These are phyloP conservation scores for Pisolithus orientalis DNA, from an alignment of 768 basidiomycete genomes.

Conservation along the genomic window DNA sequence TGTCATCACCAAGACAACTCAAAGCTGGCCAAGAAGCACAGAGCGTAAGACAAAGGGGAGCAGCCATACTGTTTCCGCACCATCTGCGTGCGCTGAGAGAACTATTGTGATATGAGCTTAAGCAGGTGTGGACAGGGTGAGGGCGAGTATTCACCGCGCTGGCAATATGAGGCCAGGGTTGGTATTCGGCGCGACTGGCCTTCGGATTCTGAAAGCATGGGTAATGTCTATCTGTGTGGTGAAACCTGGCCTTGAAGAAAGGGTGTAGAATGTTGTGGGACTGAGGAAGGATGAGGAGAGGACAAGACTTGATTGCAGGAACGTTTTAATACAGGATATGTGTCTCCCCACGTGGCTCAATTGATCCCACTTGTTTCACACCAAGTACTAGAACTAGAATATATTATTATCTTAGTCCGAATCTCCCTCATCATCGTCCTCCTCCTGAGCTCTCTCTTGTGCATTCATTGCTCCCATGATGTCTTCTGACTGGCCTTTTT, in stretches of 20 bases:
- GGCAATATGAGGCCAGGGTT: constrained; percentile 62
- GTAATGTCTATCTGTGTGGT: neutral
- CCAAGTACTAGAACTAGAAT: neutral
- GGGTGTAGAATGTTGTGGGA: neutral
- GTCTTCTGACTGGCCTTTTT: constrained; percentile 76
- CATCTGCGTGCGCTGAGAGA: constrained; percentile 52
- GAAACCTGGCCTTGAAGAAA: neutral
- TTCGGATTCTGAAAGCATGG: constrained; percentile 34
- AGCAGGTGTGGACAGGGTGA: constrained; percentile 3
- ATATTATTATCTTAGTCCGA: constrained; percentile 17
- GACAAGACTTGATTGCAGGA: neutral
- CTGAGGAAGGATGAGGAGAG: neutral
- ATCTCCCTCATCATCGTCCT: constrained; percentile 61
- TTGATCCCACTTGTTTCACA: too few species aligned
- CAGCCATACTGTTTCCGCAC: constrained; percentile 31
- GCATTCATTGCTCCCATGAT: constrained; percentile 81
- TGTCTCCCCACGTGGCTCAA: constrained; percentile 3
- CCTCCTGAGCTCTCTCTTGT: constrained; percentile 52
- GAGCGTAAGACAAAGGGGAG: neutral
- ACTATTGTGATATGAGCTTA: constrained; percentile 33
- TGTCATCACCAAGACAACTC: constrained; percentile 49
- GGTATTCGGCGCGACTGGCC: constrained; percentile 40
- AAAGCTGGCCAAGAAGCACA: constrained; percentile 41
- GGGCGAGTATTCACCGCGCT: constrained; percentile 48
- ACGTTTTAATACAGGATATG: constrained; percentile 6